These are phyloP conservation scores for Beverwykella pulmonaria DNA, from an alignment of 495 filamentous ascomycete genomes.

Conservation along the genomic window DNA sequence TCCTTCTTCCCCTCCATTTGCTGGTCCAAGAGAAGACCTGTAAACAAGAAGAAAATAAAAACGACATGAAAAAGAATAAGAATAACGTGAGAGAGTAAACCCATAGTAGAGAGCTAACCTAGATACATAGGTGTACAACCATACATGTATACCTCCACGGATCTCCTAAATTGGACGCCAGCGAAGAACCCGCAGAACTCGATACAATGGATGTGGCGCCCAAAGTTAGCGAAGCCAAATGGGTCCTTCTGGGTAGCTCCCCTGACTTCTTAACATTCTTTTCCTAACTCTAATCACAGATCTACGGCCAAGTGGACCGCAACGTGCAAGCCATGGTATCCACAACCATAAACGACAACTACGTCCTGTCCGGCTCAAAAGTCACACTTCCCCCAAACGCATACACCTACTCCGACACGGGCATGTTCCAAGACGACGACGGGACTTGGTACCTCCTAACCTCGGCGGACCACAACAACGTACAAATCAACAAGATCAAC, in stretches of 20 bases:
- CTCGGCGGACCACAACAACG: constrained; percentile 52
- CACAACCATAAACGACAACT: constrained; percentile 43
- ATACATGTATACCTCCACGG: constrained; percentile 51
- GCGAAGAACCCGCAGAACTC: constrained; percentile 24
- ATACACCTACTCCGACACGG: constrained; percentile 52
- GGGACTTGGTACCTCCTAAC: constrained; percentile 52
- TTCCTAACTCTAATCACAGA: too few relatives aligned
- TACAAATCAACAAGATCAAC: constrained; percentile 54
- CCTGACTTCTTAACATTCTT: background rate
- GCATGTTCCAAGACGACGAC: constrained; percentile 52
- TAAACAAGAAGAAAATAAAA: too few relatives aligned
- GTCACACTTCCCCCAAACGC: constrained; percentile 50
- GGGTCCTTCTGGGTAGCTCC: constrained; percentile 44
- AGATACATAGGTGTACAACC: constrained; percentile 50
- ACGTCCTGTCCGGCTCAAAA: constrained; percentile 42
- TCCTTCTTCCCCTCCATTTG: background rate
- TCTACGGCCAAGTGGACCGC: constrained; percentile 54
- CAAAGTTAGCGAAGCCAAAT: constrained; percentile 53
- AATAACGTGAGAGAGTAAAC: too few relatives aligned
- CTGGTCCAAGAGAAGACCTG: background rate
- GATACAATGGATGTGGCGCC: constrained; percentile 44
- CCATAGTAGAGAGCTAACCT: too few relatives aligned
- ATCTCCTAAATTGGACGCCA: constrained; percentile 52
- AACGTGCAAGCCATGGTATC: constrained; percentile 50
- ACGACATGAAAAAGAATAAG: too few relatives aligned